These are phyloP conservation scores for Chenopodium quinoa DNA, from an alignment of 148 eudicot genomes.

Conservation along the genomic window DNA sequence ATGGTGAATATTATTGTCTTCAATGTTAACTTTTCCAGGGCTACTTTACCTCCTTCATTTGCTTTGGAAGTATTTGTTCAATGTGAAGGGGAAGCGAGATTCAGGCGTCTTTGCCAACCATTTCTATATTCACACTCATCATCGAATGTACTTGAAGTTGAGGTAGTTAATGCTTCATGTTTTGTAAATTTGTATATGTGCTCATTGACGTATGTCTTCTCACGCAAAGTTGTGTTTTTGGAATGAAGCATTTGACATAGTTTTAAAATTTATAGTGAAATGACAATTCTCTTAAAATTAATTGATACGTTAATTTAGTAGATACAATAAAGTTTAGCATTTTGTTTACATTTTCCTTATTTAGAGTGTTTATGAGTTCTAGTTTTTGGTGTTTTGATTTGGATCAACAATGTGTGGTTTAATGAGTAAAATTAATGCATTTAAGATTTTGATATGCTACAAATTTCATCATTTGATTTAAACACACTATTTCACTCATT, in stretches of 20 bases:
- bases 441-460: neutral
- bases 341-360: too few relatives aligned
- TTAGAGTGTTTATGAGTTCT: neutral
- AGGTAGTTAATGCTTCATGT: slow-evolving; percentile 48
- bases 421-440: too few relatives aligned
- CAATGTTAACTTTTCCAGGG: slow-evolving; percentile 47
- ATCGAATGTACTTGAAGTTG: slow-evolving; percentile 92
- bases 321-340: too few relatives aligned
- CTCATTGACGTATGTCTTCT: neutral
- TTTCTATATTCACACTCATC: slow-evolving; percentile 93
- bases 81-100: slow-evolving; percentile 96
- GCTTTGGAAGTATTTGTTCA: slow-evolving; percentile 98
- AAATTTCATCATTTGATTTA: too few relatives aligned
- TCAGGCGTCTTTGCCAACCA: slow-evolving; percentile 91
- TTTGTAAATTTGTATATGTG: neutral
- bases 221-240: neutral
- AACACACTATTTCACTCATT: too few relatives aligned
- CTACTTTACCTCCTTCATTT: slow-evolving; percentile 97
- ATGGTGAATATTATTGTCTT: neutral
- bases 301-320: too few relatives aligned
- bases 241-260: neutral
- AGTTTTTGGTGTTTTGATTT: neutral
- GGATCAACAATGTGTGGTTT: neutral
- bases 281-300: neutral
- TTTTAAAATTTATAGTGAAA: neutral